phyloP scores from a whole-genome alignment of 352 stramenopile species.

The Peronosclerospora sorghi region DNA sequence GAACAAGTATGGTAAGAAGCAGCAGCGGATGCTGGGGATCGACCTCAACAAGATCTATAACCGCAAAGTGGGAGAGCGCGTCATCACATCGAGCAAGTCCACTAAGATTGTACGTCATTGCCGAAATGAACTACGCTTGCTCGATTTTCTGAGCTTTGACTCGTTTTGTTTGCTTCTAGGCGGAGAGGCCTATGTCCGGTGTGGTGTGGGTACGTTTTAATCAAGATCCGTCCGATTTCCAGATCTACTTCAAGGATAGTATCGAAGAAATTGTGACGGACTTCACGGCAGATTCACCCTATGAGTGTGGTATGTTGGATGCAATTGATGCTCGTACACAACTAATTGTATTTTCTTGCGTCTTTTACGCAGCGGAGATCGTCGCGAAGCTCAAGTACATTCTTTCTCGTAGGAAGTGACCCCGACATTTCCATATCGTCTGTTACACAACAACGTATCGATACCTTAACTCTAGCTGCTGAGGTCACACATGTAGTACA shows the following conservation, averaged over 20 bases:
- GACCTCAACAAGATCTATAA: constrained; percentile 87
- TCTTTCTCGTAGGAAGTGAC: constrained; percentile 65
- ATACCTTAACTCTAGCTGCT: neutral
- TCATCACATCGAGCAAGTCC: constrained; percentile 83
- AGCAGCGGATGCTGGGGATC: constrained; percentile 81
- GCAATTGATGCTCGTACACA: neutral
- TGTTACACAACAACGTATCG: too few relatives aligned
- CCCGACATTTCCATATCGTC: neutral
- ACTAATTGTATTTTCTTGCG: constrained; percentile 1
- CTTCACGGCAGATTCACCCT: constrained; percentile 83
- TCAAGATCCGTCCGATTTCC: constrained; percentile 74
- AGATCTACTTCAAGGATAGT: constrained; percentile 84
- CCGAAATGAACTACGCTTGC: neutral
- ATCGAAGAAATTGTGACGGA: constrained; percentile 85
- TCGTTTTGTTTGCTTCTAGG: constrained; percentile 22
- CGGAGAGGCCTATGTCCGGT: constrained; percentile 76
- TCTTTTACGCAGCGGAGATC: constrained; percentile 52
- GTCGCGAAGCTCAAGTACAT: constrained; percentile 88
- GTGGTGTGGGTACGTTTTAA: constrained; percentile 83
- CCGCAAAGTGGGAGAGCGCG: constrained; percentile 81
- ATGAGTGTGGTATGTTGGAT: constrained; percentile 67
- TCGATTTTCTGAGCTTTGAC: neutral
- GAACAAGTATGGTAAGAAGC: constrained; percentile 86
- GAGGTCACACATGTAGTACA: neutral
- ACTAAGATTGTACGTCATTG: constrained; percentile 75